Evolutionary conservation across 371 early-diverging fungal species (phyloP).

Genomic region (Dentiscutata heterogama): DNA sequence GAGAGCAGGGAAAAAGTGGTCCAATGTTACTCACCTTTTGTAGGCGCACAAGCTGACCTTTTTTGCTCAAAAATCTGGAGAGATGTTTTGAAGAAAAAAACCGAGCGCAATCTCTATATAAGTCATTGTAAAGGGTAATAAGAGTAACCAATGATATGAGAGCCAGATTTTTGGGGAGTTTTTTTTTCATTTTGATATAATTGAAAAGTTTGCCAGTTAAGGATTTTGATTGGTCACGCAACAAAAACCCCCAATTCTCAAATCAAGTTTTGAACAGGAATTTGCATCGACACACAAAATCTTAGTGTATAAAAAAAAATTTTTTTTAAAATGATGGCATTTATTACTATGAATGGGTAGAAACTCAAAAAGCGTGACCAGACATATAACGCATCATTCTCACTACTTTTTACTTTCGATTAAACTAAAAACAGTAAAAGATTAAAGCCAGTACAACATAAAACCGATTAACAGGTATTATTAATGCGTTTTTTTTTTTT

Average conservation of each 20-base stretch:
- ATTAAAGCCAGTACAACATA: constrained; percentile 25
- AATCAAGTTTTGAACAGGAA: constrained; percentile 28
- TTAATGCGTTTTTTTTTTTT: neutral
- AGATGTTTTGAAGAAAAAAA: constrained; percentile 23
- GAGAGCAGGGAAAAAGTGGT: constrained; percentile 39
- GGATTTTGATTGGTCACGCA: constrained; percentile 11
- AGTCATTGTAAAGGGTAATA: constrained; percentile 27
- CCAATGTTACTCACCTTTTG: constrained; percentile 40
- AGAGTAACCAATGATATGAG: constrained; percentile 15
- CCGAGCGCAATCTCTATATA: constrained; percentile 4
- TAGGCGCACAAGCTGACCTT: constrained; percentile 31
- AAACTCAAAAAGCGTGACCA: neutral
- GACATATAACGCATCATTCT: too few species aligned
- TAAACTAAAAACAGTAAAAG: constrained; percentile 23
- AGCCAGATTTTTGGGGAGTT: neutral
- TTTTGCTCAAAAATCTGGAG: constrained; percentile 40
- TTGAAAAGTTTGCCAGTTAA: neutral
- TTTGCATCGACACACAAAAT: constrained; percentile 16
- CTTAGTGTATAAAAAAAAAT: constrained; percentile 14
- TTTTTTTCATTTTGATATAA: neutral
- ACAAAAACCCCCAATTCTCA: constrained; percentile 6
- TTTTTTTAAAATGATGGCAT: neutral
- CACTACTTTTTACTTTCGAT: neutral
- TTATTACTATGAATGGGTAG: neutral
- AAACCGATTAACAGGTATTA: neutral